Evolutionary conservation across 2,329 filamentous ascomycete species (phyloP), one percentile per base, ranked within the genome.

Genomic region (Colletotrichum tamarilloi): DNA sequence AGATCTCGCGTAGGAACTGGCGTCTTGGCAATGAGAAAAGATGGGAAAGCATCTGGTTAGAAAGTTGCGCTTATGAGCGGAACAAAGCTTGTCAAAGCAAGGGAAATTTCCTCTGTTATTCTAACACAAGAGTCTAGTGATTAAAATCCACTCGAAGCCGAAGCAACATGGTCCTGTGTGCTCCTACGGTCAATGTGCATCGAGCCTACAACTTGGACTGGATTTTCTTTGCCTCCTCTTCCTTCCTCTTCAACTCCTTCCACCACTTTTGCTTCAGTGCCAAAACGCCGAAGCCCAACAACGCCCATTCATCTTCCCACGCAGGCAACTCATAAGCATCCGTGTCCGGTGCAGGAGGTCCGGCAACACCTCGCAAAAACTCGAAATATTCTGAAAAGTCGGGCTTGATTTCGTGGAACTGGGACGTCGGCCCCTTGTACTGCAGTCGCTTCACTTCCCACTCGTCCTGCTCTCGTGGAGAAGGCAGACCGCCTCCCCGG

Each of bases 291-390:
- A 75, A 76, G 77, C 80, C 81, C 12, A 79, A 32, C 16, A 79
- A 76, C 3, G 79, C 71, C 85, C 84, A 86, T 42, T 80, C 80
- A 38, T 80, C 79, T 19, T 86, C 81, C 67, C 86, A 87, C 4
- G 78, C 79, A 2, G 85, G 85, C 30, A 87, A 74, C 32, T 76
- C 77, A 11, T 85, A 80, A 0, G 84, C 85, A 0, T 80, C 81
- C 1, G 80, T 80, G 0, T 81, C 82, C 11, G 79, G 76, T 0
- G 75, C 77, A 4, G 85, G 85, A 7, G 84, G 80, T 0, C 85
- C 85, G 0, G 85, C 85, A 55, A 87, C 78, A 8, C 71, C 68
- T 0, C 83, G 78, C 16, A 87, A 74, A 3, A 81, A 80, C 64
- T 84, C 80, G 63, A 84, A 85, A 68, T 82, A 85, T 1, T 78